Evolutionary conservation across 768 basidiomycete genomes (phyloP), one percentile per base, ranked within the genome.

Genomic region (Fomitopsis serialis): DNA sequence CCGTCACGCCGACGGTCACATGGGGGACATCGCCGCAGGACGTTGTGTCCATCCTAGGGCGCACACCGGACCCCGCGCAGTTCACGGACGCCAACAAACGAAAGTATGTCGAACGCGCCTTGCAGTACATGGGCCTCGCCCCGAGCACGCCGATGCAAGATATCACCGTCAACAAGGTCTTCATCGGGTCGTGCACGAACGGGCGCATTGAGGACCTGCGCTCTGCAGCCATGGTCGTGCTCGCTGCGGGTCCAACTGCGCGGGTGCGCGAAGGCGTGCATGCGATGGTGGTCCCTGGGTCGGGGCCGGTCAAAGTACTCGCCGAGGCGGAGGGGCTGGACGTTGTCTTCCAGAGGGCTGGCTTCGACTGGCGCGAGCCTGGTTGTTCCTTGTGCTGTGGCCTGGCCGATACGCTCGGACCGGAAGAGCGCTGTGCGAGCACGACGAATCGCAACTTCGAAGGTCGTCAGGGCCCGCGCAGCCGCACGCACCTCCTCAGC

Each of bases 331-430:
- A 85, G 63, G 82, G 82, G 15, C 73, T 85, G 45, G 80, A 83
- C 61, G 73, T 73, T 48, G 71, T 85, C 65, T 81, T 85, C 74
- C 78, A 74, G 66, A 78, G 78, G 23, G 82, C 82, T 2, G 82
- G 82, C 13, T 85, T 83, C 65, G 82, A 85, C 62, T 84, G 82
- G 82, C 71, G 82, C 57, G 82, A 85, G 68, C 82, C 82, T 13
- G 82, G 82, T 32, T 85, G 82, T 67, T 85, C 82, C 22, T 84
- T 85, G 82, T 85, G 82, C 68, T 68, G 84, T 45, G 82, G 82
- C 42, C 84, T 85, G 82, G 84, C 81, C 23, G 82, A 85, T 65
- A 80, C 82, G 68, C 77, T 85, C 54, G 65, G 70, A 36, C 82
- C 81, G 0, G 78, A 77, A 17, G 68, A 74, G 59, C 76, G 82